Conservation (phyloP, 2,329 filamentous ascomycete species). For the Trematosphaeria pertusa region DNA sequence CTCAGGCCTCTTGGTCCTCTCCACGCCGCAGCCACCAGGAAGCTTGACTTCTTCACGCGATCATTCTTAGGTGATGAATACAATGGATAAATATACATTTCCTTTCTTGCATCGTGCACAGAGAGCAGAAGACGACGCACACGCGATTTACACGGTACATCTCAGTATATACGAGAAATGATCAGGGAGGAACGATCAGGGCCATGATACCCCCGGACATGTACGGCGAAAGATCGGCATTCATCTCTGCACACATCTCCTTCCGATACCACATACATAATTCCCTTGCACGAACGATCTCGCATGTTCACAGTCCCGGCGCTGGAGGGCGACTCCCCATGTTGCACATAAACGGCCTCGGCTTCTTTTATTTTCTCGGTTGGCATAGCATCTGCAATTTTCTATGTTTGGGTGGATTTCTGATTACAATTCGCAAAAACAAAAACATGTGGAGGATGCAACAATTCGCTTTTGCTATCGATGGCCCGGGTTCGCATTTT, state of each 20-base stretch:
- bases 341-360: neutral
- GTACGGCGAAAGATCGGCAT: constrained; percentile 3
- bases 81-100: neutral
- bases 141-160: constrained; percentile 1
- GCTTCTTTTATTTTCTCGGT: neutral
- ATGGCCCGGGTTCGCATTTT: no score
- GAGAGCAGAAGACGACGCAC: neutral
- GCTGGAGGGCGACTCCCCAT: constrained; percentile 9
- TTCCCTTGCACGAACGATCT: neutral
- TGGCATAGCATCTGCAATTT: constrained; percentile 6
- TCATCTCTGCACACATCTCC: neutral
- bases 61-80: neutral
- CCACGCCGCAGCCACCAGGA: no score
- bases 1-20: no score
- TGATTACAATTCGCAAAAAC: neutral
- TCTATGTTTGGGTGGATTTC: constrained; percentile 1
- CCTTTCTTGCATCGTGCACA: neutral
- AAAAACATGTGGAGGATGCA: constrained; percentile 3
- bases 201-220: constrained; percentile 15
- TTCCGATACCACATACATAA: neutral
- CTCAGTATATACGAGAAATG: constrained; percentile 9
- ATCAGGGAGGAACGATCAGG: constrained; percentile 12
- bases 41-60: no score
- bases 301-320: constrained; percentile 10
- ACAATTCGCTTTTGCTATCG: neutral